Evolutionary conservation across 179 eudicot genomes (phyloP).

Genomic region (Beta macrorhiza): DNA sequence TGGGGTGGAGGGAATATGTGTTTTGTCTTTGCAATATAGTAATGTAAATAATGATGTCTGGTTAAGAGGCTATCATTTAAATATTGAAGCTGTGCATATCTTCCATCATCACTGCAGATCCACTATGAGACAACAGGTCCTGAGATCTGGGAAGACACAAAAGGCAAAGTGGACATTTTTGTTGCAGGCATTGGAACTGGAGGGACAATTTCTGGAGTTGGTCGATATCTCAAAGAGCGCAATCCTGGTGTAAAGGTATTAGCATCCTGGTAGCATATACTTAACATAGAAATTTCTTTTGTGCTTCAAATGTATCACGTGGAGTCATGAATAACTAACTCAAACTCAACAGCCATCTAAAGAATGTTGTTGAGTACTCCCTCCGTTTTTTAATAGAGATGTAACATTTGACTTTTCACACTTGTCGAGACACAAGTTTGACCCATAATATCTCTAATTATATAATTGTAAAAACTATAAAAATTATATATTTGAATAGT

Average conservation of each 20-base stretch:
- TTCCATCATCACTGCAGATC: conserved; percentile 46
- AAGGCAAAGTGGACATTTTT: conserved; percentile 82
- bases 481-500: too few species aligned
- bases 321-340: not conserved
- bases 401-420: too few species aligned
- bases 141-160: conserved; percentile 97
- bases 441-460: too few species aligned
- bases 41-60: too few species aligned
- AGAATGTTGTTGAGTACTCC: not conserved
- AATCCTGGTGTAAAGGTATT: conserved; percentile 73
- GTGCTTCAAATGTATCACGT: not conserved
- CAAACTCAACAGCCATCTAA: not conserved
- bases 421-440: too few species aligned
- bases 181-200: conserved; percentile 97
- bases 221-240: conserved; percentile 67
- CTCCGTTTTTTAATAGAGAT: too few species aligned
- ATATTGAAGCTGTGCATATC: too few species aligned
- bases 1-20: too few species aligned
- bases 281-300: conserved; percentile 2
- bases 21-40: too few species aligned
- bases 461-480: too few species aligned
- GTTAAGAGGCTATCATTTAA: too few species aligned
- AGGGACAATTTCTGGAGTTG: conserved; percentile 89
- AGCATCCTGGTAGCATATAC: conserved; percentile 13
- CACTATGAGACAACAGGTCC: conserved; percentile 98